phyloP scores from a whole-genome alignment of 1,284 basidiomycete genomes.

The Ganoderma lucidum region DNA sequence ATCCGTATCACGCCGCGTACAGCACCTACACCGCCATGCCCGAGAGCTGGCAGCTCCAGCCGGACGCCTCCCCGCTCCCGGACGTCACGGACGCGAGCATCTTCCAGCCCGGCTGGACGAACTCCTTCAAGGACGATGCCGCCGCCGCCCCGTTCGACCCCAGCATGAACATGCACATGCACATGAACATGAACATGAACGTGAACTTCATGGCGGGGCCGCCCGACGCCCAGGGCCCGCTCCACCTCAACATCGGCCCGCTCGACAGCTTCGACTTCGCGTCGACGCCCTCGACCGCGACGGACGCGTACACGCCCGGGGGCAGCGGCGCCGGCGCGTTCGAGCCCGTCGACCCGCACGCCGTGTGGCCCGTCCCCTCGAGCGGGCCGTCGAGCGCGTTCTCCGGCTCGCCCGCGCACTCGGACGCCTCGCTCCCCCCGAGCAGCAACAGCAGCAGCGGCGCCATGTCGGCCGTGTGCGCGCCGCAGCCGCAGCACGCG shows the following conservation, averaged over 20 bases:
- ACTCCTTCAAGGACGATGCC: conserved; percentile 48
- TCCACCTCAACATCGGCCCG: conserved; percentile 31
- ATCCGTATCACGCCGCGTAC: conserved; percentile 19
- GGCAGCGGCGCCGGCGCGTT: conserved; percentile 9
- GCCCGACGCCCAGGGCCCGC: conserved; percentile 36
- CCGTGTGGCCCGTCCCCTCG: conserved; percentile 33
- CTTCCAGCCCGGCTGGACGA: conserved; percentile 50
- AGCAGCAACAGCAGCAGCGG: neutral
- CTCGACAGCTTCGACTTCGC: conserved; percentile 28
- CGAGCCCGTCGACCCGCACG: conserved; percentile 35
- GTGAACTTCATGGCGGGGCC: conserved; percentile 34
- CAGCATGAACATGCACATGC: too few relatives aligned
- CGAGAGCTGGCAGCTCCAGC: conserved; percentile 42
- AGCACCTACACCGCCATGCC: conserved; percentile 33
- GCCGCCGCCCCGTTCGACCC: conserved; percentile 26
- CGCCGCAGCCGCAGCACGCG: conserved; percentile 30
- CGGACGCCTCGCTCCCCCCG: conserved; percentile 45
- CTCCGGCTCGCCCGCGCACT: conserved; percentile 54
- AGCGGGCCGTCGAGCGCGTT: conserved; percentile 50
- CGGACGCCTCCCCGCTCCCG: conserved; percentile 55
- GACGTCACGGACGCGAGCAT: conserved; percentile 56
- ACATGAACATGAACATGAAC: neutral
- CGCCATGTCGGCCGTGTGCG: conserved; percentile 16
- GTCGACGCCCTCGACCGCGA: conserved; percentile 26
- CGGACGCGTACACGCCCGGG: conserved; percentile 25